Conservation (phyloP, 2,329 filamentous ascomycete genomes). For the Atkinsonella hypoxylon region DNA sequence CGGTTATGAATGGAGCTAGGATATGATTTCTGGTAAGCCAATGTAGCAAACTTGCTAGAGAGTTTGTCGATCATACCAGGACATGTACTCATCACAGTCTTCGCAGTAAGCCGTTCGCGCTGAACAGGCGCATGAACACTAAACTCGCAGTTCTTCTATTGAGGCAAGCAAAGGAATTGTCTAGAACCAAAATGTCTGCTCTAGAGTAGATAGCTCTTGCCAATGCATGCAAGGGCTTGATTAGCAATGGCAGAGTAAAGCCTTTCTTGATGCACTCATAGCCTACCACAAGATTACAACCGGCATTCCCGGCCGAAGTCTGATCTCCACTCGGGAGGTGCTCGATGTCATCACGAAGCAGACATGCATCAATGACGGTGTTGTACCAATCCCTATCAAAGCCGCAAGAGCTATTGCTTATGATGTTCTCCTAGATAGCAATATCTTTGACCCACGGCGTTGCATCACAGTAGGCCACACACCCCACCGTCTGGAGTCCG, state of each 20-base stretch:
- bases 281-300: conserved; percentile 24
- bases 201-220: conserved; percentile 29
- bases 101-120: conserved; percentile 1
- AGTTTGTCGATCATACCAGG: conserved; percentile 1
- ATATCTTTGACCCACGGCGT: too few species aligned
- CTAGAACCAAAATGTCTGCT: conserved; percentile 17
- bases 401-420: too few species aligned
- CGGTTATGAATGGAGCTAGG: too few species aligned
- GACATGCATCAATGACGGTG: conserved; percentile 8
- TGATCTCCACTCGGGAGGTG: conserved; percentile 17
- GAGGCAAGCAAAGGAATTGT: conserved; percentile 3
- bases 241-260: too few species aligned
- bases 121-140: conserved; percentile 5
- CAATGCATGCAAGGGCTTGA: too few species aligned
- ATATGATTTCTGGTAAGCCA: too few species aligned
- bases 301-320: conserved; percentile 22
- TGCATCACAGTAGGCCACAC: too few species aligned
- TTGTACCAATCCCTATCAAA: conserved; percentile 11
- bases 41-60: too few species aligned
- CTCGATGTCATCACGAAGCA: conserved; percentile 15
- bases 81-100: conserved; percentile 6
- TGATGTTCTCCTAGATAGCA: background rate
- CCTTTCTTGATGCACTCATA: too few species aligned
- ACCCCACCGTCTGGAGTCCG: too few species aligned
- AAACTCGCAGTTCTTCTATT: conserved; percentile 3